These are phyloP conservation scores for Kregervanrija fluxuum DNA, from an alignment of 805 yeast species.

Conservation along the genomic window DNA sequence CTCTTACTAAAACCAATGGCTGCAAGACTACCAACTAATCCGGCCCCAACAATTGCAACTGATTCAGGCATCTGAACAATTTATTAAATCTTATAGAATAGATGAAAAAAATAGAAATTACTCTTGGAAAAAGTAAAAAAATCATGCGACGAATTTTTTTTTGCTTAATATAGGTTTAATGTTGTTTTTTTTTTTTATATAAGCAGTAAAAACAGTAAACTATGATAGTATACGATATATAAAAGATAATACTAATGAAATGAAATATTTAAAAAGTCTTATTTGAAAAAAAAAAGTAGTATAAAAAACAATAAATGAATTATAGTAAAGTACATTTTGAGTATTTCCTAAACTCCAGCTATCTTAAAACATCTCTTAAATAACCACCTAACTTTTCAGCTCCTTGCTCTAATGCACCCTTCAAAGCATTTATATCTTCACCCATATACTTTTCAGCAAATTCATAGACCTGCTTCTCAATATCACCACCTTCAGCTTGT, in stretches of 20 bases:
- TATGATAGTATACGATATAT: no score
- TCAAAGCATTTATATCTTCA: slow-evolving; percentile 82
- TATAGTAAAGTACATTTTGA: no score
- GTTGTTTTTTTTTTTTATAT: no score
- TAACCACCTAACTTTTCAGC: slow-evolving; percentile 83
- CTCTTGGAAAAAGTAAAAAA: not conserved
- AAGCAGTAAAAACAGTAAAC: no score
- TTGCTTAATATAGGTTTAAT: no score
- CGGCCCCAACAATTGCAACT: slow-evolving; percentile 77
- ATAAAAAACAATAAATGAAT: no score
- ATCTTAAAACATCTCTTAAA: slow-evolving; percentile 76
- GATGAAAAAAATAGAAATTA: not conserved
- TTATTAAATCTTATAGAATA: not conserved
- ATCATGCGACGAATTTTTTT: not conserved
- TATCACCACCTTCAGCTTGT: slow-evolving; percentile 28
- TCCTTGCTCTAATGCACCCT: slow-evolving; percentile 90
- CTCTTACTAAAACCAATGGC: slow-evolving; percentile 71
- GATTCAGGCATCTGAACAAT: slow-evolving; percentile 16
- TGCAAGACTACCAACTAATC: slow-evolving; percentile 79
- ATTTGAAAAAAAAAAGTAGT: no score
- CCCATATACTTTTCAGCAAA: slow-evolving; percentile 63
- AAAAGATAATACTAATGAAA: no score
- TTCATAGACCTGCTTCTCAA: slow-evolving; percentile 48
- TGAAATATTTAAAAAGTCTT: no score
- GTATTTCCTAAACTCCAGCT: not conserved